These are phyloP conservation scores for Diutina mesorugosa DNA, from an alignment of 1,139 yeast species.

Conservation along the genomic window DNA sequence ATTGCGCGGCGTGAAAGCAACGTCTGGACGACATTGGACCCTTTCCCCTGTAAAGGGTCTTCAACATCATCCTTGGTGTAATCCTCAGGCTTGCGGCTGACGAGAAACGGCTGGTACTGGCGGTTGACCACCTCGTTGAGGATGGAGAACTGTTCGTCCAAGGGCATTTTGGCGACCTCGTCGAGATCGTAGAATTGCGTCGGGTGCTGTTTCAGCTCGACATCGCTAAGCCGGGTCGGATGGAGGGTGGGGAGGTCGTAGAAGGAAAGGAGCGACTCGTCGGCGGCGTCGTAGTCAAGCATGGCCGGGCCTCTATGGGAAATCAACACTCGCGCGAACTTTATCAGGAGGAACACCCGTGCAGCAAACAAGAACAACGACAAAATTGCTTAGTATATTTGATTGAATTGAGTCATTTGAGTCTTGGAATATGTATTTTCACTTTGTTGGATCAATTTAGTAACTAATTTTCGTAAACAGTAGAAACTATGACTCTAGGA, in stretches of 20 bases:
- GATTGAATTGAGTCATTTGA: too few relatives aligned
- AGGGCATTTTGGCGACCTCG: constrained; percentile 2
- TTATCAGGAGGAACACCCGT: too few relatives aligned
- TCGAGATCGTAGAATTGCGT: constrained; percentile 3
- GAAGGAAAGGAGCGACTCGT: constrained; percentile 7
- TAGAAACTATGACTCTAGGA: too few relatives aligned
- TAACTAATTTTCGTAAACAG: too few relatives aligned
- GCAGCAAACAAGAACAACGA: too few relatives aligned
- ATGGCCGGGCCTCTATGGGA: constrained; percentile 2
- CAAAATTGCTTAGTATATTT: too few relatives aligned
- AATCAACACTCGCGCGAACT: too few relatives aligned
- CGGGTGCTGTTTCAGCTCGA: constrained; percentile 1
- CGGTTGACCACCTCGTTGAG: constrained; percentile 4
- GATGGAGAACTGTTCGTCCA: constrained; percentile 4
- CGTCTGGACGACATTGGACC: constrained; percentile 22
- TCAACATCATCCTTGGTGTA: constrained; percentile 9
- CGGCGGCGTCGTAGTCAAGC: constrained; percentile 9
- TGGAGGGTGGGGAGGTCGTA: constrained; percentile 6
- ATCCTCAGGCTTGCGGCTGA: neutral
- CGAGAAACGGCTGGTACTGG: constrained; percentile 2
- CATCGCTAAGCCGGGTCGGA: neutral
- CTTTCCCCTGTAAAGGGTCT: constrained; percentile 42
- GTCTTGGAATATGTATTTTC: too few relatives aligned
- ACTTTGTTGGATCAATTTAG: too few relatives aligned
- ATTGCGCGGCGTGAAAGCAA: constrained; percentile 26